Conservation (phyloP, 2,329 filamentous ascomycete genomes). For the Septoria linicola region DNA sequence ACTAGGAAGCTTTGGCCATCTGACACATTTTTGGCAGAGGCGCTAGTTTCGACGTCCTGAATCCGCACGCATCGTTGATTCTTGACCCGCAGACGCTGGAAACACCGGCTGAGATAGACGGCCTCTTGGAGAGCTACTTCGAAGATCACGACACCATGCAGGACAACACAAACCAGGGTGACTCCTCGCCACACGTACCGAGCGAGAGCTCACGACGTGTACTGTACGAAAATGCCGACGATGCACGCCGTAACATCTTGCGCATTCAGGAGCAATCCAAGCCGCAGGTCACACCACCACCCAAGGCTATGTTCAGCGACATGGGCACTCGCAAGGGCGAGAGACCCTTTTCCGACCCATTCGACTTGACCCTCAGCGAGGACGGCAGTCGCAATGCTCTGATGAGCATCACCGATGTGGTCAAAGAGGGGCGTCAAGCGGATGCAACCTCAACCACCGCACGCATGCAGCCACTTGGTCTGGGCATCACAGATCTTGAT, state of each 20-base stretch:
- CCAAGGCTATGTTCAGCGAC: conserved; percentile 15
- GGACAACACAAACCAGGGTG: conserved; percentile 16
- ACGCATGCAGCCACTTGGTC: conserved; percentile 16
- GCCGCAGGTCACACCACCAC: conserved; percentile 10
- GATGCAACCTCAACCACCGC: conserved; percentile 8
- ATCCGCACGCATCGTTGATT: conserved; percentile 38
- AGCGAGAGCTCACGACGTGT: conserved; percentile 25
- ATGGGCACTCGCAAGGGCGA: conserved; percentile 14
- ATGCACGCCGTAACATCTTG: conserved; percentile 34
- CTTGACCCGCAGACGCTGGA: conserved; percentile 32
- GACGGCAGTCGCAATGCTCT: conserved; percentile 20
- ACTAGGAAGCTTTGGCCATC: too few species aligned
- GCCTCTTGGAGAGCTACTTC: conserved; percentile 37
- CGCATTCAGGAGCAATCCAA: conserved; percentile 17
- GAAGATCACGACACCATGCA: conserved; percentile 18
- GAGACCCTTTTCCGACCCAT: conserved; percentile 26
- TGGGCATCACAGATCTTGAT: conserved; percentile 25
- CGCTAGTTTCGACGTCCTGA: conserved; percentile 38
- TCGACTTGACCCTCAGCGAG: conserved; percentile 33
- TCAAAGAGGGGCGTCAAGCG: conserved; percentile 21
- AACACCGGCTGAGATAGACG: conserved; percentile 38
- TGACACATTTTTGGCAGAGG: conserved; percentile 21
- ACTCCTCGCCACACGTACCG: conserved; percentile 21
- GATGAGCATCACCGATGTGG: conserved; percentile 20
- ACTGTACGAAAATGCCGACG: conserved; percentile 32